These are phyloP conservation scores for Flaveria brownii DNA, from an alignment of 129 eudicot genomes.

Conservation along the genomic window DNA sequence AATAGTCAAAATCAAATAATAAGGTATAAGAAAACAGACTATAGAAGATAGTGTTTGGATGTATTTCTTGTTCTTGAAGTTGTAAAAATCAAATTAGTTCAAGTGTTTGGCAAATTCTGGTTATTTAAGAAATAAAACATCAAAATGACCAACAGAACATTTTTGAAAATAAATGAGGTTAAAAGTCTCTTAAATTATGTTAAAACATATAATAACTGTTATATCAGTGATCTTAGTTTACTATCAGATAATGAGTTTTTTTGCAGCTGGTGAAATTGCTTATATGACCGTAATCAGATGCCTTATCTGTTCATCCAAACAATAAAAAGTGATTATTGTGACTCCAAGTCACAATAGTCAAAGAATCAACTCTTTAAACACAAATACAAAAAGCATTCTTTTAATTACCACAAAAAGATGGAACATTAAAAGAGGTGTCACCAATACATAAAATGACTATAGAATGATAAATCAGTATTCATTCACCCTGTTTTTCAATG, in stretches of 20 bases:
- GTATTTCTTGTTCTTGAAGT: background rate
- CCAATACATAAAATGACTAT: background rate
- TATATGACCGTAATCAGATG: background rate
- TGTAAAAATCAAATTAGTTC: background rate
- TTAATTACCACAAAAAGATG: background rate
- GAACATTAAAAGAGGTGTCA: background rate
- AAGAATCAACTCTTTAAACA: background rate
- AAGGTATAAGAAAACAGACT: background rate
- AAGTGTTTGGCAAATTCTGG: background rate
- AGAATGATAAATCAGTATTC: constrained; percentile 19
- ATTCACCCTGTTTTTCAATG: constrained; percentile 48
- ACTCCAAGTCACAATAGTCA: background rate
- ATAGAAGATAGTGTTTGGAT: background rate
- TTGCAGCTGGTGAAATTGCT: background rate
- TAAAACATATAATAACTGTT: background rate
- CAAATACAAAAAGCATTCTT: background rate
- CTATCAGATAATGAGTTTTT: background rate
- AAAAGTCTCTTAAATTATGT: background rate
- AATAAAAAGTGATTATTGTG: background rate
- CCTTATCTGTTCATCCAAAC: background rate
- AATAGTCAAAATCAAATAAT: background rate
- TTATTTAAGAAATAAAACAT: background rate
- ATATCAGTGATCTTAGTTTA: constrained; percentile 1
- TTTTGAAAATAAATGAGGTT: background rate
- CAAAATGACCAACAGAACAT: background rate